Evolutionary conservation across 345 rosid genomes (phyloP).

Genomic region (Excoecaria cochinchinensis): DNA sequence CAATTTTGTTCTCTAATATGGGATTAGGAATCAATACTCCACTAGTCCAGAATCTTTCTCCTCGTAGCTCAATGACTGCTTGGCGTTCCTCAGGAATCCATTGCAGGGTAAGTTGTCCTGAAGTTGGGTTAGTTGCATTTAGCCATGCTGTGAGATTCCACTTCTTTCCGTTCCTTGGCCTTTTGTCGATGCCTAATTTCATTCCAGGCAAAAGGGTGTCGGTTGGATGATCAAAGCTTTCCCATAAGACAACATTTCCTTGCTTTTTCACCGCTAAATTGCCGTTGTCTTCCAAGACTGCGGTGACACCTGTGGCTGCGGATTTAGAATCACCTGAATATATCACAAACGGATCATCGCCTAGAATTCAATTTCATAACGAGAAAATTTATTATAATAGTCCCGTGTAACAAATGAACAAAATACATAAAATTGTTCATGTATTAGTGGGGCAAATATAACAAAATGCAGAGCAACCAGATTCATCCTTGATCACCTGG

Average conservation of each 20-base stretch:
- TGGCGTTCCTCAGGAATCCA: constrained; percentile 5
- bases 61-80: not conserved
- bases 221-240: constrained; percentile 19
- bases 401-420: too few species aligned
- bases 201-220: constrained; percentile 16
- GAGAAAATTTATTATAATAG: too few species aligned
- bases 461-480: too few species aligned
- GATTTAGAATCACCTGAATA: not conserved
- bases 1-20: not conserved
- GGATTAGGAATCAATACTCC: not conserved
- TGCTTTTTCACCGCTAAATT: constrained; percentile 10
- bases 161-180: not conserved
- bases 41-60: constrained; percentile 7
- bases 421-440: too few species aligned
- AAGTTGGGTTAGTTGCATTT: not conserved
- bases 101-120: constrained; percentile 14
- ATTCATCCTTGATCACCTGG: too few species aligned
- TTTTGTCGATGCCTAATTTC: constrained; percentile 13
- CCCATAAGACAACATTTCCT: not conserved
- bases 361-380: too few species aligned
- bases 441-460: too few species aligned
- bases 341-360: not conserved
- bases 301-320: not conserved
- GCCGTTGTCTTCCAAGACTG: constrained; percentile 6
- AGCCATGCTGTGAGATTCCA: constrained; percentile 3